phyloP scores from a whole-genome alignment of 106 monocot species.

The Dioscorea alata region DNA sequence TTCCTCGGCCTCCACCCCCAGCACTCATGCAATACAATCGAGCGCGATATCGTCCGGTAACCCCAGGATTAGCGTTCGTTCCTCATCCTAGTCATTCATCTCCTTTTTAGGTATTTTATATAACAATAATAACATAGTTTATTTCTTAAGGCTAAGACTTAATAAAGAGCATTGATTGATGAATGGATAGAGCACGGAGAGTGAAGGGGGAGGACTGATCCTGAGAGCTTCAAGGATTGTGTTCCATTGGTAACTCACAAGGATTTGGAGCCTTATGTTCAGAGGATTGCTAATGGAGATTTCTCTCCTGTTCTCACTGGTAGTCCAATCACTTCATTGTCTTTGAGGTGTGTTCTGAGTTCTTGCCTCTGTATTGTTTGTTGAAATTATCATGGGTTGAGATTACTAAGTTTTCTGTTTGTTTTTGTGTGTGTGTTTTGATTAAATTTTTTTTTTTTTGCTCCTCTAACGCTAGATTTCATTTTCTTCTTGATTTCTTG shows the following conservation, averaged over 20 bases:
- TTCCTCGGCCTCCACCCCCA: too few relatives aligned
- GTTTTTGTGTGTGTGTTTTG: background rate
- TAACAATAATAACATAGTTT: too few relatives aligned
- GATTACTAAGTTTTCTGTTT: background rate
- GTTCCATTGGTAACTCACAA: constrained; percentile 67
- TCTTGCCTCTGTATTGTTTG: too few relatives aligned
- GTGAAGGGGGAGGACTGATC: constrained; percentile 74
- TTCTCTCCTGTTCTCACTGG: constrained; percentile 57
- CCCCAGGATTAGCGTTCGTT: constrained; percentile 25
- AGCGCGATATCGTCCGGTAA: constrained; percentile 35
- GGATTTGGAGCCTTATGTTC: constrained; percentile 74
- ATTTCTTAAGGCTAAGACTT: too few relatives aligned
- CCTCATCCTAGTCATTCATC: background rate
- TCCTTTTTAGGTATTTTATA: constrained; percentile 2
- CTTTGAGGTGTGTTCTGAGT: constrained; percentile 47
- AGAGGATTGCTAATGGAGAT: constrained; percentile 72
- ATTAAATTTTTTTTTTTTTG: too few relatives aligned
- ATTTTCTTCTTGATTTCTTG: too few relatives aligned
- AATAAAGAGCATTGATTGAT: too few relatives aligned
- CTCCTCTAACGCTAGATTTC: too few relatives aligned
- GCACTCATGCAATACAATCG: constrained; percentile 37
- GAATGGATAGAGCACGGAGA: too few relatives aligned
- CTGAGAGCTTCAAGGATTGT: constrained; percentile 59
- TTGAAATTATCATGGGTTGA: too few relatives aligned
- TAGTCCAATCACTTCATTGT: constrained; percentile 59